These are phyloP conservation scores for Cladosporium sphaerospermum DNA, from an alignment of 2,329 filamentous ascomycete genomes.

Conservation along the genomic window DNA sequence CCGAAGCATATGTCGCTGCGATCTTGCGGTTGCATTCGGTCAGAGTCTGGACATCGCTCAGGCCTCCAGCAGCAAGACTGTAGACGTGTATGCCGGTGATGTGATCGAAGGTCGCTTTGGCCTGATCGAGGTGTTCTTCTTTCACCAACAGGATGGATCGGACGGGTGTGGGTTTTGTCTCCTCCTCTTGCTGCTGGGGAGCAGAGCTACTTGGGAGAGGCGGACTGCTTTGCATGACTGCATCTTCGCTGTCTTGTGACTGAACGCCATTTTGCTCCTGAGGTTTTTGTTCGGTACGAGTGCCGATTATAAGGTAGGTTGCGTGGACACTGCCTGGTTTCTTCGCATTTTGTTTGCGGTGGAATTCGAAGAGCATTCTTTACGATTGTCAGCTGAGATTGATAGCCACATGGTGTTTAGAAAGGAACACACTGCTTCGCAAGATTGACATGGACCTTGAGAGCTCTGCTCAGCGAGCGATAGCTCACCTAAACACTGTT, in stretches of 20 bases:
- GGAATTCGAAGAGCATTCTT: conserved; percentile 83
- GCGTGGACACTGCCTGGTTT: conserved; percentile 73
- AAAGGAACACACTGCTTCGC: conserved; percentile 70
- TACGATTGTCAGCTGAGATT: background rate
- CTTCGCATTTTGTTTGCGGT: conserved; percentile 69
- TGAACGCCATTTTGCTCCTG: conserved; percentile 34
- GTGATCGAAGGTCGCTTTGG: conserved; percentile 62
- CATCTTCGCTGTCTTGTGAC: conserved; percentile 55
- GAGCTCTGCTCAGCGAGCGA: conserved; percentile 70
- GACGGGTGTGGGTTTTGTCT: conserved; percentile 48
- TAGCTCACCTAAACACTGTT: conserved; percentile 67
- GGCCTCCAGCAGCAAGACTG: conserved; percentile 65
- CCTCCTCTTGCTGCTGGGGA: conserved; percentile 45
- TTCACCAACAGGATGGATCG: conserved; percentile 25
- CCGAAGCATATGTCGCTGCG: conserved; percentile 47
- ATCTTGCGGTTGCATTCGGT: conserved; percentile 63
- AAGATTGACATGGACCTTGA: conserved; percentile 76
- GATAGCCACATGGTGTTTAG: background rate
- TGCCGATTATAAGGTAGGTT: conserved; percentile 82
- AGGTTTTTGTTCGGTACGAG: conserved; percentile 41
- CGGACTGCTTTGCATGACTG: conserved; percentile 59
- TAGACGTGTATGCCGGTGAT: conserved; percentile 80
- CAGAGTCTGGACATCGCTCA: conserved; percentile 62
- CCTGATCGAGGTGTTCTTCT: conserved; percentile 33
- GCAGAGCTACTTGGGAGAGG: conserved; percentile 62